phyloP scores from a whole-genome alignment of 2,329 filamentous ascomycete species.

The Fusarium palustre region DNA sequence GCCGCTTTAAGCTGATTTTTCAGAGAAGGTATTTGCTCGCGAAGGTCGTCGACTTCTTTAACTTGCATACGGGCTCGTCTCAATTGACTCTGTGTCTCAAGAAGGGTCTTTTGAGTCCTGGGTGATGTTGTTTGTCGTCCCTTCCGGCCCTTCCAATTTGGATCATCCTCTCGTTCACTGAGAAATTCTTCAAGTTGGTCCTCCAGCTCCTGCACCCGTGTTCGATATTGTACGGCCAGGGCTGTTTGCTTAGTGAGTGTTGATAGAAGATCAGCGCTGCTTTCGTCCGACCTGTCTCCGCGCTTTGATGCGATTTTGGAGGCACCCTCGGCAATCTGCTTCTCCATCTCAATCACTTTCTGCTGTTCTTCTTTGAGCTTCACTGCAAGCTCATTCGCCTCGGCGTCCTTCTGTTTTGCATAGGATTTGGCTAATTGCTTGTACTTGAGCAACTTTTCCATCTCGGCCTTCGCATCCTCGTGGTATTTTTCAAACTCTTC shows the following conservation, averaged over 20 bases:
- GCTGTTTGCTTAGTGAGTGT: conserved; percentile 69
- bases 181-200: conserved; percentile 58
- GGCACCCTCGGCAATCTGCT: conserved; percentile 69
- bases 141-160: conserved; percentile 48
- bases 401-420: conserved; percentile 80
- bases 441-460: conserved; percentile 82
- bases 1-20: conserved; percentile 63
- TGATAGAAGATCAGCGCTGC: conserved; percentile 61
- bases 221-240: conserved; percentile 68
- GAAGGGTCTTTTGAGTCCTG: conserved; percentile 62
- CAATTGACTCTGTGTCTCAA: conserved; percentile 67
- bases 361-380: conserved; percentile 76
- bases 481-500: conserved; percentile 80
- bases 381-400: conserved; percentile 73
- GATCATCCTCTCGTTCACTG: conserved; percentile 52
- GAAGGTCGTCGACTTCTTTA: conserved; percentile 63
- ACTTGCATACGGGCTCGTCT: conserved; percentile 66
- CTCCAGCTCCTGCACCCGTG: conserved; percentile 70
- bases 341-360: conserved; percentile 73
- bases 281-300: conserved; percentile 53
- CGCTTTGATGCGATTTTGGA: conserved; percentile 61
- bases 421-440: conserved; percentile 84
- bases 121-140: conserved; percentile 59
- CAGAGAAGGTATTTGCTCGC: conserved; percentile 64
- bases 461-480: conserved; percentile 76